Conservation (phyloP, 345 rosid species). For the Passiflora organensis region DNA sequence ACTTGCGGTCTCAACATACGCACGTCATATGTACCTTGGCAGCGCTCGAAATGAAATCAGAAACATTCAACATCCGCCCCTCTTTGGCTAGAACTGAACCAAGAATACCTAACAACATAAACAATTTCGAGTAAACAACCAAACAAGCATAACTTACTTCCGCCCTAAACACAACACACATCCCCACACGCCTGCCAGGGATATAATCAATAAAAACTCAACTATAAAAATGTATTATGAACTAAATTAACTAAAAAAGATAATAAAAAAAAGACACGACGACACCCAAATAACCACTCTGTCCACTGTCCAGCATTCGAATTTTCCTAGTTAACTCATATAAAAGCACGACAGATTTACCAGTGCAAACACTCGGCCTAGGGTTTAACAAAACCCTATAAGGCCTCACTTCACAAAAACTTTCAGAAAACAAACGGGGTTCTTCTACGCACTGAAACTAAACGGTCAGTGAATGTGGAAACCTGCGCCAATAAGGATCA, state of each 20-base stretch:
- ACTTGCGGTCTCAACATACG: too few species aligned
- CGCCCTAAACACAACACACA: too few species aligned
- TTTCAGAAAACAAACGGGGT: background rate
- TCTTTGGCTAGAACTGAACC: slow-evolving; percentile 87
- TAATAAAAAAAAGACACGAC: too few species aligned
- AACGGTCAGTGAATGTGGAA: background rate
- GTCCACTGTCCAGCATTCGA: background rate
- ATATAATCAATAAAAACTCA: too few species aligned
- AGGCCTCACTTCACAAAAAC: too few species aligned
- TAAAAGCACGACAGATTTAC: too few species aligned
- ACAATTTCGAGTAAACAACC: too few species aligned
- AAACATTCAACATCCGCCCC: slow-evolving; percentile 41
- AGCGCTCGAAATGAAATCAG: slow-evolving; percentile 62
- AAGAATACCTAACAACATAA: slow-evolving; percentile 50
- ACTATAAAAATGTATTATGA: too few species aligned
- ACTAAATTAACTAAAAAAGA: too few species aligned
- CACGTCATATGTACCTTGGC: slow-evolving; percentile 60
- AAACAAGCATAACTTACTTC: too few species aligned
- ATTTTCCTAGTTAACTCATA: background rate
- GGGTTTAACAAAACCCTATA: background rate
- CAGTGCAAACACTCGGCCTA: background rate
- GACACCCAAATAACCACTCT: too few species aligned
- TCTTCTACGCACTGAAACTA: background rate
- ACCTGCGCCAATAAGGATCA: slow-evolving; percentile 64
- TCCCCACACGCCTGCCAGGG: too few species aligned